Evolutionary conservation across 495 filamentous ascomycete species (phyloP).

Genomic region (Penicillium macrosclerotiorum): DNA sequence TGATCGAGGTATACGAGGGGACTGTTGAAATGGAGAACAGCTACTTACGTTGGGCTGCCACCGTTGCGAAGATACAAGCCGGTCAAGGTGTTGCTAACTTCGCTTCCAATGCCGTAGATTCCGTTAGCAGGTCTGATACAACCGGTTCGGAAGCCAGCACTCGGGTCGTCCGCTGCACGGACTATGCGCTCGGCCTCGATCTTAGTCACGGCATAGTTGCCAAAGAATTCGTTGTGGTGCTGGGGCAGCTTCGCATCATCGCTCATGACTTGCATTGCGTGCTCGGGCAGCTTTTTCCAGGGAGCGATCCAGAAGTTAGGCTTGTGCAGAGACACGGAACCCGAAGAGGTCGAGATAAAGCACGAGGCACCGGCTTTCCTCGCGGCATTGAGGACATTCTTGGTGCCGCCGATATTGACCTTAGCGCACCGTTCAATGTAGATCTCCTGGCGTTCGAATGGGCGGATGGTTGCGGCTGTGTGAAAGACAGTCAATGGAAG

Average conservation of each 20-base stretch:
- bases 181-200: conserved; percentile 52
- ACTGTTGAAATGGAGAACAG: background rate
- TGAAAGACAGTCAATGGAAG: conserved; percentile 58
- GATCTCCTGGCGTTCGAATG: conserved; percentile 44
- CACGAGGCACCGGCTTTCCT: conserved; percentile 46
- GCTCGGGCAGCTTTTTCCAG: conserved; percentile 38
- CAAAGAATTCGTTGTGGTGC: conserved; percentile 48
- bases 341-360: conserved; percentile 56
- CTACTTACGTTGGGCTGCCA: conserved; percentile 38
- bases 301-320: conserved; percentile 49
- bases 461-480: conserved; percentile 52
- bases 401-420: conserved; percentile 56
- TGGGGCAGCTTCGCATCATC: conserved; percentile 47
- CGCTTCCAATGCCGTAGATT: conserved; percentile 56
- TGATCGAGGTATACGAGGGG: too few relatives aligned
- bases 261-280: conserved; percentile 42
- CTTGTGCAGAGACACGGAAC: conserved; percentile 44
- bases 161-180: conserved; percentile 39
- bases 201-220: conserved; percentile 56
- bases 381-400: conserved; percentile 48
- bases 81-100: conserved; percentile 44
- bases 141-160: conserved; percentile 51
- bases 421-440: conserved; percentile 45
- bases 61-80: conserved; percentile 32
- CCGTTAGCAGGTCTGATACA: conserved; percentile 57